Evolutionary conservation across 768 basidiomycete species (phyloP), one percentile per base, ranked within the genome.

Genomic region (Russula dissimulans): DNA sequence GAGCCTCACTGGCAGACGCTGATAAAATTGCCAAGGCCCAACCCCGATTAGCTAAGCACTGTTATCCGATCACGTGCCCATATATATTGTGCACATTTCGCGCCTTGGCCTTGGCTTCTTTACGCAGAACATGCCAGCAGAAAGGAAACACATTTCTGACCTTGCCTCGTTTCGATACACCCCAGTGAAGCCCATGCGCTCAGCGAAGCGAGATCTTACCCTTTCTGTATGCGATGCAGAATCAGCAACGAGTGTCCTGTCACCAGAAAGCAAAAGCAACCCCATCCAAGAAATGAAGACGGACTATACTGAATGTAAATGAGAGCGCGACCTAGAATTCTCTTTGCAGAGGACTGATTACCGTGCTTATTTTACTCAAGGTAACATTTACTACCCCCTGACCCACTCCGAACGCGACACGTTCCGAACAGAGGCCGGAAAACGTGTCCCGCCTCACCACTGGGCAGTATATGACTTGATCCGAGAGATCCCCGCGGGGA

Each of bases 401-500:
- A 60, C 61, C 14, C 41, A 12, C 32, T 34, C 62, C 62, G 58
- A 58, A 34, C 64, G 64, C 42, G 62, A 54, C 2, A 22, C 46
- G 4, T 65, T 56, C 58, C 64, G 62, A 34, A 65, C 62, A 8
- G n/a, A 47, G 0, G 39, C 61, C 14, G 64, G 62, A 31, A 65
- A 65, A 26, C 64, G 57, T 18, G 58, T 65, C 54, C 62, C 64
- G 12, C 57, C 62, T 12, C 65, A 66, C 43, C 65, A 66, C 43
- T 66, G 65, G 65, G 65, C 64, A 3, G 65, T 66, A 12, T 66
- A 66, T 43, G 65, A 66, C 45, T 42, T 61, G 12, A 39, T 59
- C 15, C 46, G 56, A 3, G 8, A 8, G 9, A 65, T 66, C 38
- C 65, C 65, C 3, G 50, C 42, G 22, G 60, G 65, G 1, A 65